A percentile compares a stretch with the other conserved stretches of the same genome.
phyloP scores from a whole-genome alignment of 164 flowering plant species.

The Echeveria elegans region DNA sequence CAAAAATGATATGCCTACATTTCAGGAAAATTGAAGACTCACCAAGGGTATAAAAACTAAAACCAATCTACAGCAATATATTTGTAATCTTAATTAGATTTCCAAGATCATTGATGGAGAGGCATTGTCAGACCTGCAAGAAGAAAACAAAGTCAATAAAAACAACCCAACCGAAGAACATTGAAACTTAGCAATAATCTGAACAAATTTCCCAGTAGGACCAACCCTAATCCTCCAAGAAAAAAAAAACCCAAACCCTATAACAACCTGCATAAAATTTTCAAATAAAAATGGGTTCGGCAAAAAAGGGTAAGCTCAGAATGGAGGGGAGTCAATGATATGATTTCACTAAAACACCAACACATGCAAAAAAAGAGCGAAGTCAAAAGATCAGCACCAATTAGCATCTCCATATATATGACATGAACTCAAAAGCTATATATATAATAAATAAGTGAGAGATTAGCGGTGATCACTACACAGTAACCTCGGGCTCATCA shows the following conservation, averaged over 20 bases:
- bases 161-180: background rate
- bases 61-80: background rate
- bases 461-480: no score
- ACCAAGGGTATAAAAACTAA: background rate
- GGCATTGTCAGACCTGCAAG: conserved; percentile 4
- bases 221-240: background rate
- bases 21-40: background rate
- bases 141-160: background rate
- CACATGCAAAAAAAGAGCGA: background rate
- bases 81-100: background rate
- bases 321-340: background rate
- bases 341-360: background rate
- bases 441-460: no score
- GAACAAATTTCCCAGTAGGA: background rate
- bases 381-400: background rate
- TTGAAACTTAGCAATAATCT: background rate
- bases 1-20: background rate
- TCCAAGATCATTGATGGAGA: background rate
- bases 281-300: background rate
- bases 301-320: background rate
- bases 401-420: no score
- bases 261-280: background rate
- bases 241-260: background rate
- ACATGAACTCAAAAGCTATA: no score
- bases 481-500: background rate